phyloP scores from a whole-genome alignment of 345 rosid species.

The Firmiana major region DNA sequence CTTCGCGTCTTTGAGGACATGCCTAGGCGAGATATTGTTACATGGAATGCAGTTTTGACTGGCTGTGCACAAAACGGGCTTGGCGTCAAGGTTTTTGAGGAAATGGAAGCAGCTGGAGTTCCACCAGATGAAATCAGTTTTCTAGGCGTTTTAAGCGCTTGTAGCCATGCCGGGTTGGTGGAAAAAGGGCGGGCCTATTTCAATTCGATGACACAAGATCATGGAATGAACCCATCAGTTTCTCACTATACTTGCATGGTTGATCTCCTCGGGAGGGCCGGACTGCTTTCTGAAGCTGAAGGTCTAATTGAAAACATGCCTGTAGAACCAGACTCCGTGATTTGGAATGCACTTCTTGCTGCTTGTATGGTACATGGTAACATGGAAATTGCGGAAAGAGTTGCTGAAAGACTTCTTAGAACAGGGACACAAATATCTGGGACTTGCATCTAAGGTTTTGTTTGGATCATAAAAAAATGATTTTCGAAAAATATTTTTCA shows the following conservation, averaged over 20 bases:
- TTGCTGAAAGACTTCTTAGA: slow-evolving; percentile 18
- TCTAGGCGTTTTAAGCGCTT: slow-evolving; percentile 23
- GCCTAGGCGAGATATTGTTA: slow-evolving; percentile 20
- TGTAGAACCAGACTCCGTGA: slow-evolving; percentile 17
- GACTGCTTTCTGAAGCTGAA: slow-evolving; percentile 25
- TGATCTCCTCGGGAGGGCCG: slow-evolving; percentile 30
- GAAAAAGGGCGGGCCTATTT: slow-evolving; percentile 27
- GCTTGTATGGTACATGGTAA: slow-evolving; percentile 20
- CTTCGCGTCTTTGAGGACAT: slow-evolving; percentile 24
- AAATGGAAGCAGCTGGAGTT: slow-evolving; percentile 23
- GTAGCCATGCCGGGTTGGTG: slow-evolving; percentile 28
- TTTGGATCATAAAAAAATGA: too few species aligned
- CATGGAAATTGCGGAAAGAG: slow-evolving; percentile 10
- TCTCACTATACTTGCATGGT: slow-evolving; percentile 21
- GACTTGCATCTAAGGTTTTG: too few species aligned
- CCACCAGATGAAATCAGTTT: slow-evolving; percentile 28
- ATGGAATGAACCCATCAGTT: slow-evolving; percentile 22
- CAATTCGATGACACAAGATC: slow-evolving; percentile 25
- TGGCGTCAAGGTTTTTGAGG: slow-evolving; percentile 17
- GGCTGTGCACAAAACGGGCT: slow-evolving; percentile 34
- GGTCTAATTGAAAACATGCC: slow-evolving; percentile 16
- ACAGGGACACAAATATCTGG: neutral
- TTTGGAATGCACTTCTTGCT: slow-evolving; percentile 24
- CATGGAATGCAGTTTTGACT: slow-evolving; percentile 33
- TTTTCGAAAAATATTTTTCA: too few species aligned